Base-by-base conservation (phyloP, 2,329 filamentous ascomycete species). In the Ophiostoma sp. region DNA sequence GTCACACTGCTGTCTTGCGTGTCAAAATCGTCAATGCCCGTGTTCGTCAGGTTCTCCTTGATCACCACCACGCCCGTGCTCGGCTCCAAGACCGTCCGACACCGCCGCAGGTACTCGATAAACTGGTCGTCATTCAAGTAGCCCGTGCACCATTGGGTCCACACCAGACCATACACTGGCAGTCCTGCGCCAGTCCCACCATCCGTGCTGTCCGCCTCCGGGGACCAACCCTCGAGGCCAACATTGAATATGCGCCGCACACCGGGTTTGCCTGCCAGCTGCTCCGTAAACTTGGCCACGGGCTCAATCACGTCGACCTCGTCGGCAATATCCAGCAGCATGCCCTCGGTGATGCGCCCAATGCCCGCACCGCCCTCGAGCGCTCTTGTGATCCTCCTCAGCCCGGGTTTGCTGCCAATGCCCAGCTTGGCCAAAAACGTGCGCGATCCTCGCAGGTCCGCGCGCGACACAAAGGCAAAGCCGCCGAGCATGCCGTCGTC, bases 71-170 rank as follows among this genome's bases (percentile, higher is more conserved):
- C 83, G 2, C 88, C 88, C 39, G 31, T 61, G 11, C 76, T 78
- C 7, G 79, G 77, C 17, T 78, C 79, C 42, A 85, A 77, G 36
- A 78, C 81, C 0, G 81, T 77, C 66, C 85, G 87, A 79, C 93
- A 93, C 33, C 88, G 85, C 72, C 83, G 77, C 19, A 98, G 82
- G 78, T 91, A 97, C 1, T 83, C 83, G 0, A 92, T 84, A 3
- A 98, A 80, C 80, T 97, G 90, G 8, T 82, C 82, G 79, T 97
- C 94, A 0, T 88, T 94, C 72, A 97, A 83, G 80, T 98, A 92
- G 31, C 93, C 92, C 8, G 95, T 82, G 81, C 94, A 98, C 94
- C 95, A 97, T 81, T 98, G 95, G 70, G 89, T 91, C 93, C 93
- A 97, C 75, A 98, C 90, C 63, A 97, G 81, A 79, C 95, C 92